A percentile compares a stretch with the other conserved stretches of the same genome.
Evolutionary conservation across 208 protist species (phyloP).

Genomic region (Trypanosoma caninum): DNA sequence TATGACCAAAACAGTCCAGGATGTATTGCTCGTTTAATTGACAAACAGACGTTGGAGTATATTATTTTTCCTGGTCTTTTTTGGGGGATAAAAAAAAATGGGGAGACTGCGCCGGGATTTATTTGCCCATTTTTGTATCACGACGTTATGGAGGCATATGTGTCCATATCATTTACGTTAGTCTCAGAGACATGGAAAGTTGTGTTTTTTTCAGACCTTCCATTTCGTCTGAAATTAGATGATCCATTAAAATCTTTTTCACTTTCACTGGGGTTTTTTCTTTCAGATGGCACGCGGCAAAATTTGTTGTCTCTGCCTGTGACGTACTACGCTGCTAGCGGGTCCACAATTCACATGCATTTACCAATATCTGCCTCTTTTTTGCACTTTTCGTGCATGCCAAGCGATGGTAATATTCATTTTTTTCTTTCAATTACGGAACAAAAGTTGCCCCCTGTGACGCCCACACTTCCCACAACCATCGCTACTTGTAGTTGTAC

Average conservation of each 20-base stretch:
- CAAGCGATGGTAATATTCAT: constrained; percentile 16
- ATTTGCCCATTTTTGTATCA: constrained; percentile 57
- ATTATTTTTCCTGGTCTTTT: constrained; percentile 33
- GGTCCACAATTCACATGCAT: constrained; percentile 10
- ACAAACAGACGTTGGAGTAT: constrained; percentile 5
- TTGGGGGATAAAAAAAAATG: constrained; percentile 25
- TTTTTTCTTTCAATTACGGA: constrained; percentile 14
- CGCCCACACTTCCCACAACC: too few relatives aligned
- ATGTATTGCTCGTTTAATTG: too few relatives aligned
- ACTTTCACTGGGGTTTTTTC: constrained; percentile 26
- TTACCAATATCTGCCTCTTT: constrained; percentile 13
- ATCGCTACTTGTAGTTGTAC: too few relatives aligned
- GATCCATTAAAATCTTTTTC: constrained; percentile 7
- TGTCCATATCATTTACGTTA: constrained; percentile 44
- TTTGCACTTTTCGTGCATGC: constrained; percentile 11
- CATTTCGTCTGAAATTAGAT: constrained; percentile 6
- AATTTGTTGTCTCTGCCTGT: neutral
- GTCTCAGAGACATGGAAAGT: constrained; percentile 28
- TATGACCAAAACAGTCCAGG: too few relatives aligned
- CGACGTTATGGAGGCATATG: constrained; percentile 32
- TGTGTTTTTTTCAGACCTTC: constrained; percentile 42
- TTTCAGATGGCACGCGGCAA: constrained; percentile 20
- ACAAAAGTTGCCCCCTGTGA: neutral
- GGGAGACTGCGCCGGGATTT: constrained; percentile 11
- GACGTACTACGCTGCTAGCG: constrained; percentile 11